Evolutionary conservation across 352 stramenopile species (phyloP), one percentile per base, ranked within the genome.

Genomic region (Pythium apleroticum): DNA sequence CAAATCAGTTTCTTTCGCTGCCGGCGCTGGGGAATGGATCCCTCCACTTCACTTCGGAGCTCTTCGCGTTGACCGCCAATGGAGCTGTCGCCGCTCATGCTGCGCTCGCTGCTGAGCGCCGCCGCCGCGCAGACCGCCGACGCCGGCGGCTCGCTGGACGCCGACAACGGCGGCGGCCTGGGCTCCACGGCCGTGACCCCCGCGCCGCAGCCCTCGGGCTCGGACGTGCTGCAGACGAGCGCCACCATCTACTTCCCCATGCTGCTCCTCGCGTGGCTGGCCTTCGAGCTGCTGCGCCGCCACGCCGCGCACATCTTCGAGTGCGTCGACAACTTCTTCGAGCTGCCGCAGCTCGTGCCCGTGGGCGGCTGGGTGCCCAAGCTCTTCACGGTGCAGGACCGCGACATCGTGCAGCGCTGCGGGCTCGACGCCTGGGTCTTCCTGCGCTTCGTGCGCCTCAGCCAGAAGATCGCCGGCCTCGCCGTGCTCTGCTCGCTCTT

Each of bases 361-460:
- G 53, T 68, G 53, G 62, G 62, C 62, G 43, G 43, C 31, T 92
- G 84, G 81, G 71, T 93, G n/a, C 80, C 80, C 17, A 81, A 86
- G 61, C 58, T 93, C 17, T 86, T 80, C 62, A 61, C 56, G 24
- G 65, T 90, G 20, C 60, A 72, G n/a, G 84, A 93, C 63, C 61
- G 70, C 37, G 65, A 81, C 39, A 81, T 93, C 33, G 76, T 86
- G 17, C 65, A 85, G 2, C 76, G 76, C 50, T 90, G 84, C 49
- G 84, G 84, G 0, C 69, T 93, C 60, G 81, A 91, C 60, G 78
- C 84, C 17, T 88, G 80, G 77, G 78, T 93, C 59, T 81, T 93
- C 56, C 60, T 93, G 61, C 84, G 81, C 52, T 94, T 94, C 57
- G 72, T 91, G 39, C 78, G 80, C 27, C 75, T 94, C 45, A 75